Evolutionary conservation across 2,329 filamentous ascomycete species (phyloP), one percentile per base, ranked within the genome.

Genomic region (Aureobasidium sp.): DNA sequence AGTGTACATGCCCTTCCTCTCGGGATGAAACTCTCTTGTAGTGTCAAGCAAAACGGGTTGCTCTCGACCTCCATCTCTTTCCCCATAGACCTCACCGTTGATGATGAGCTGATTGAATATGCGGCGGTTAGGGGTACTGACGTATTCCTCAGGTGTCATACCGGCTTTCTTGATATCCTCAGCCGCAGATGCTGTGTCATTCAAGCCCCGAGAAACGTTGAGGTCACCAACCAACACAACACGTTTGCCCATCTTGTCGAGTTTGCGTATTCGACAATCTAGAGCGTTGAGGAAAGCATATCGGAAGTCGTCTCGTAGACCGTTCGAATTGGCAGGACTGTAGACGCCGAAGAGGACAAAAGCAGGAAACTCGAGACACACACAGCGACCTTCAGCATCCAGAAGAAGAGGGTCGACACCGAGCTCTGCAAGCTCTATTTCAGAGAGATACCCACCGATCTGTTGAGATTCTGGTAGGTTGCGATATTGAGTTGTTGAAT

Each of bases 341-440:
- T 99, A 97, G 2, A 95, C 87, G 4, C 93, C 94, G 56, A 99
- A 84, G 17, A 99, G 82, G 5, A 99, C 91, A 72, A 99, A 97
- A 3, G 91, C 92, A 0, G 91, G 90, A 68, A 99, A 97, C 71
- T 97, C 94, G 3, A 99, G 80, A 47, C 96, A 81, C 8, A 97
- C 85, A 68, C 91, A 96, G 52, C 94, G 87, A 0, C 94, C 94
- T 78, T 99, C 94, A 0, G 90, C 89, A 72, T 99, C 94, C 8
- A 97, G 83, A 0, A 81, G 81, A 2, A 81, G 79, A 46, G 90
- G 85, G 69, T 96, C 90, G 5, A 91, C 75, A 0, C 73, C 72
- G n/a, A 82, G 76, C 12, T 80, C 78, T 0, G 80, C 77, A 1
- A 96, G 79, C 69, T 96, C 91, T 20, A 80, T 79, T 0, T 80